Percentiles rank a stretch among this genome's conserved stretches.
Evolutionary conservation across 2,329 filamentous ascomycete species (phyloP).

Genomic region (Graphilbum sp.): DNA sequence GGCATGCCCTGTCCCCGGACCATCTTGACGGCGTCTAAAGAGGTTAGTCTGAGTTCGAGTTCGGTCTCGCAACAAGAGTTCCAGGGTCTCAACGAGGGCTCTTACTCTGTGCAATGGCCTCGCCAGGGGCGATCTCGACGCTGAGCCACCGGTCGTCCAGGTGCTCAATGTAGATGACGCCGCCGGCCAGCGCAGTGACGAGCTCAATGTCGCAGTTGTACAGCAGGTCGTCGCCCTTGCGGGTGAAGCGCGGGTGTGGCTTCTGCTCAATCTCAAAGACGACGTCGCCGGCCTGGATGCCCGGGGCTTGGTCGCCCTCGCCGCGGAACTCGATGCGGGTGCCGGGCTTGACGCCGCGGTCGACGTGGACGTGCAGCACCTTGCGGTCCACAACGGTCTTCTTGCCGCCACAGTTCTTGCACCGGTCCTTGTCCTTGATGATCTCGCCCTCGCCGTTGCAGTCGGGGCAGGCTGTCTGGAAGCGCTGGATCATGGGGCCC

Average conservation of each 20-base stretch:
- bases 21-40: slow-evolving; percentile 72
- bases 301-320: slow-evolving; percentile 90
- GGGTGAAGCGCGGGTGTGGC: slow-evolving; percentile 87
- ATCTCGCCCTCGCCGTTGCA: slow-evolving; percentile 96
- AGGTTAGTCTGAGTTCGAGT: not conserved
- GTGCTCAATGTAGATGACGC: slow-evolving; percentile 84
- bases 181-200: slow-evolving; percentile 83
- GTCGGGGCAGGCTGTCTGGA: slow-evolving; percentile 97
- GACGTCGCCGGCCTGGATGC: slow-evolving; percentile 85
- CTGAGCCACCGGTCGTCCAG: slow-evolving; percentile 94
- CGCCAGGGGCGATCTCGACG: slow-evolving; percentile 81
- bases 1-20: slow-evolving; percentile 97
- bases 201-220: slow-evolving; percentile 94
- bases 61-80: no score
- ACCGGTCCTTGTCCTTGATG: slow-evolving; percentile 92
- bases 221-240: slow-evolving; percentile 90
- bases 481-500: slow-evolving; percentile 99
- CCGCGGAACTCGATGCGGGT: slow-evolving; percentile 96
- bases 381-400: slow-evolving; percentile 97
- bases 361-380: slow-evolving; percentile 94
- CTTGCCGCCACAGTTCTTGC: slow-evolving; percentile 93
- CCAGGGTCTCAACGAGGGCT: no score
- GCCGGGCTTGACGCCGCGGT: slow-evolving; percentile 81
- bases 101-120: slow-evolving; percentile 85
- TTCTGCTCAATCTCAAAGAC: slow-evolving; percentile 99